Evolutionary conservation across 805 yeast genomes (phyloP).

Genomic region (Komagataella populi): DNA sequence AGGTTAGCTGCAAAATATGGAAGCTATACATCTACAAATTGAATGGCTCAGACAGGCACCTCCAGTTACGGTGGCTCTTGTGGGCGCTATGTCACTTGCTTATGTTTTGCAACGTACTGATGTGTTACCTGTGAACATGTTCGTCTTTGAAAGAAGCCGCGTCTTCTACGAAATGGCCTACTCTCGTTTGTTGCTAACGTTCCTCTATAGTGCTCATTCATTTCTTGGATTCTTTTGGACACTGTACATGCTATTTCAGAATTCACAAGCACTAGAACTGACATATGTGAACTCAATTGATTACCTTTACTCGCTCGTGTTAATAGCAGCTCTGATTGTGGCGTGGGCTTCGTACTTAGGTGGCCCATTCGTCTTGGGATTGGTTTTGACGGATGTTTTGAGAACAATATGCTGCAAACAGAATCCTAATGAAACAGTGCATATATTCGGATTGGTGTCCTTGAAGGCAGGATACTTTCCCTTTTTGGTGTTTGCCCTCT

Average conservation of each 20-base stretch:
- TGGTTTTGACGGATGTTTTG: conserved; percentile 21
- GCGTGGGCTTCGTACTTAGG: conserved; percentile 15
- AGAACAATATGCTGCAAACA: conserved; percentile 34
- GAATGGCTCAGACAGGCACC: conserved; percentile 30
- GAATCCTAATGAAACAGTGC: conserved; percentile 24
- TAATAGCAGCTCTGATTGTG: conserved; percentile 17
- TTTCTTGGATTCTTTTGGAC: conserved; percentile 20
- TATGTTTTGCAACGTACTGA: conserved; percentile 21
- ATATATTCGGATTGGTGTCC: conserved; percentile 25
- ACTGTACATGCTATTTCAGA: conserved; percentile 21
- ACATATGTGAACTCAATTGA: conserved; percentile 17
- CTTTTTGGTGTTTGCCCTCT: conserved; percentile 17
- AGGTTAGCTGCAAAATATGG: conserved; percentile 10
- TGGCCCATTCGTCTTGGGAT: conserved; percentile 22
- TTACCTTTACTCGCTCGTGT: conserved; percentile 23
- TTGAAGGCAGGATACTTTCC: conserved; percentile 31
- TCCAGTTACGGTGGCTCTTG: conserved; percentile 28
- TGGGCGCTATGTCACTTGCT: conserved; percentile 17
- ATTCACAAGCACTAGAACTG: conserved; percentile 25
- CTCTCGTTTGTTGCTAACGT: conserved; percentile 21
- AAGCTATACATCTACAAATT: conserved; percentile 16
- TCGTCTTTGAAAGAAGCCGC: conserved; percentile 20
- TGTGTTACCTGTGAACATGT: conserved; percentile 15
- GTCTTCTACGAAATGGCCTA: conserved; percentile 24
- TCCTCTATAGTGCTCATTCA: conserved; percentile 26